Evolutionary conservation across 176 grass and related monocot species (phyloP), one percentile per base, ranked within the genome.

Genomic region (Canna indica): DNA sequence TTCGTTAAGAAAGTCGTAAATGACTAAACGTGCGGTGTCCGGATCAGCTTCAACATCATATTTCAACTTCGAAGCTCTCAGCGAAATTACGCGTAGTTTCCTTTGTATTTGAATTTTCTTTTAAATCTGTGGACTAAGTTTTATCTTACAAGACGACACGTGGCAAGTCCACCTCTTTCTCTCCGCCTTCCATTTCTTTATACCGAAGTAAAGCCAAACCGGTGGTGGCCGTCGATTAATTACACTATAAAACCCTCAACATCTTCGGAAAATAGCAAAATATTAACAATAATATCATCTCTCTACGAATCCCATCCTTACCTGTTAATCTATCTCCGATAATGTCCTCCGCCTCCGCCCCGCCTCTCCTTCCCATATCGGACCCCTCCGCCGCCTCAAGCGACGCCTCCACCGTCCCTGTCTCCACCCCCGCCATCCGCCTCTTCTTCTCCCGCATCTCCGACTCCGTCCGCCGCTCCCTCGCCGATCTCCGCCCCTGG

Each of bases 401-500:
- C 18, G 53, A 8, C 61, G 74, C 59, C 42, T 38, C 73, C 16
- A 64, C 78, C 27, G 36, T 26, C 17, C 0, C 83, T 66, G 33
- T 78, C 44, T 65, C 88, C 63, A 65, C 86, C 20, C 84, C 86
- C 47, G 93, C 83, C 47, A 76, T 92, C 75, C 75, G 84, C 39
- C 71, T 90, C 67, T 93, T 90, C 84, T 36, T 93, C 47, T 75
- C 84, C 47, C 76, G 80, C 75, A 64, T 92, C 64, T 63, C 80
- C 9, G 89, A 93, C 18, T 87, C 86, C 71, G 73, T 80, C 46
- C 77, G 77, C 35, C 78, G 84, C 59, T 99, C 80, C 44, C 89
- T 93, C 20, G 73, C 84, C 59, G 79, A 90, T 64, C 86, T 84
- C 17, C 90, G 90, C 11, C 86, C 89, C 7, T 93, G 84, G 90